Conservation (phyloP, 2,329 filamentous ascomycete species). For the Monilinia fructigena region DNA sequence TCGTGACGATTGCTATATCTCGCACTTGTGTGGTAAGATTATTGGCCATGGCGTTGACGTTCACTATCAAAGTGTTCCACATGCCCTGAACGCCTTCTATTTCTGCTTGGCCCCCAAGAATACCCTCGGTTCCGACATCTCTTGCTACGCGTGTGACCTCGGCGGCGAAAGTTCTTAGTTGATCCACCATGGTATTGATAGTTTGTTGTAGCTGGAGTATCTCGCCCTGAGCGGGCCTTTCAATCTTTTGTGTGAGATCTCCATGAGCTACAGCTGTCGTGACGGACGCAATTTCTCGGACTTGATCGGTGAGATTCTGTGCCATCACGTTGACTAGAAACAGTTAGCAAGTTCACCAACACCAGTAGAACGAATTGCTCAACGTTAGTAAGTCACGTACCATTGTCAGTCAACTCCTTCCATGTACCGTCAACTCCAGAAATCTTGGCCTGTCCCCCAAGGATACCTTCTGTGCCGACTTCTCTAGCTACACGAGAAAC, state of each 20-base stretch:
- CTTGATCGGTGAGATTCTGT: constrained; percentile 78
- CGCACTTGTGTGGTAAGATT: constrained; percentile 86
- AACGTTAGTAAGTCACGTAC: constrained; percentile 44
- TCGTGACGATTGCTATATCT: constrained; percentile 85
- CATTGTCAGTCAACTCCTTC: constrained; percentile 92
- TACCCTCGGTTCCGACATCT: constrained; percentile 82
- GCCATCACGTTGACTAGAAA: constrained; percentile 75
- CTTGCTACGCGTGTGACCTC: constrained; percentile 80
- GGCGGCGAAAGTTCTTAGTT: constrained; percentile 77
- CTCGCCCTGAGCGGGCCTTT: constrained; percentile 76
- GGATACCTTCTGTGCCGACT: constrained; percentile 91
- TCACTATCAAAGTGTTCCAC: constrained; percentile 85
- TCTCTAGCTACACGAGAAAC: constrained; percentile 92
- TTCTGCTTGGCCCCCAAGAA: constrained; percentile 77
- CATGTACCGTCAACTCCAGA: constrained; percentile 94
- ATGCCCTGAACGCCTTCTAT: constrained; percentile 83
- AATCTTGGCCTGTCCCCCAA: constrained; percentile 91
- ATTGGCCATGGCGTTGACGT: constrained; percentile 85
- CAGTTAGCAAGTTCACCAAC: constrained; percentile 25
- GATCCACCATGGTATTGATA: constrained; percentile 88
- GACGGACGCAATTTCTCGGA: constrained; percentile 81
- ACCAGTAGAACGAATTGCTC: neutral
- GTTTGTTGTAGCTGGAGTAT: constrained; percentile 82
- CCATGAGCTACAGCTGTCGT: constrained; percentile 81
- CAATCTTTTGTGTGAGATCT: constrained; percentile 81